Evolutionary conservation across 768 basidiomycete genomes (phyloP).

Genomic region (Lactifluus echinatus): DNA sequence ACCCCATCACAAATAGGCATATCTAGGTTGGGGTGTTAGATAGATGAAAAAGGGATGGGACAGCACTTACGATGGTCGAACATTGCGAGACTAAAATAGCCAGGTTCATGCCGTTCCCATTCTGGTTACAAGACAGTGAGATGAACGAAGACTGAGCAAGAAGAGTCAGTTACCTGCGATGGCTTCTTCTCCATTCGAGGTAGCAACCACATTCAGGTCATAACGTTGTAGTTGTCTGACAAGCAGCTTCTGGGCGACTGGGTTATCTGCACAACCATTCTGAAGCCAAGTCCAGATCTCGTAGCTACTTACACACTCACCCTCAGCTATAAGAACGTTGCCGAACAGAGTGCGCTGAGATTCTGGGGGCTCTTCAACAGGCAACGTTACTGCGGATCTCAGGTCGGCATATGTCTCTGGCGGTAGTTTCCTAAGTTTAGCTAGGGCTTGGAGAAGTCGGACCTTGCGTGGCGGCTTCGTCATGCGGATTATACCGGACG

Average conservation of each 20-base stretch:
- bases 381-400: conserved; percentile 32
- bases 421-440: conserved; percentile 46
- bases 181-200: conserved; percentile 62
- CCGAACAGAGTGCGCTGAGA: conserved; percentile 52
- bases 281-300: not conserved
- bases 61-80: conserved; percentile 57
- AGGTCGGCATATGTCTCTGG: conserved; percentile 34
- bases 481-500: conserved; percentile 53
- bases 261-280: conserved; percentile 43
- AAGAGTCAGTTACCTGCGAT: conserved; percentile 35
- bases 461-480: conserved; percentile 61
- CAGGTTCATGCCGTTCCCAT: conserved; percentile 61
- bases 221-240: conserved; percentile 59
- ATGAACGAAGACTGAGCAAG: not conserved
- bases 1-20: conserved; percentile 78
- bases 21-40: conserved; percentile 32
- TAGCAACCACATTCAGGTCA: conserved; percentile 51
- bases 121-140: conserved; percentile 30
- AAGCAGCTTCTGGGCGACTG: conserved; percentile 57
- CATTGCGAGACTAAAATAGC: conserved; percentile 59
- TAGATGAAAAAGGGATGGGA: not conserved
- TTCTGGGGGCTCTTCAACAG: conserved; percentile 39
- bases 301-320: conserved; percentile 26
- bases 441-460: conserved; percentile 53
- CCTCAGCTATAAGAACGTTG: conserved; percentile 67